These are phyloP conservation scores for Mastigamoeba balamuthi DNA, from an alignment of 78 protist genomes.

Conservation along the genomic window DNA sequence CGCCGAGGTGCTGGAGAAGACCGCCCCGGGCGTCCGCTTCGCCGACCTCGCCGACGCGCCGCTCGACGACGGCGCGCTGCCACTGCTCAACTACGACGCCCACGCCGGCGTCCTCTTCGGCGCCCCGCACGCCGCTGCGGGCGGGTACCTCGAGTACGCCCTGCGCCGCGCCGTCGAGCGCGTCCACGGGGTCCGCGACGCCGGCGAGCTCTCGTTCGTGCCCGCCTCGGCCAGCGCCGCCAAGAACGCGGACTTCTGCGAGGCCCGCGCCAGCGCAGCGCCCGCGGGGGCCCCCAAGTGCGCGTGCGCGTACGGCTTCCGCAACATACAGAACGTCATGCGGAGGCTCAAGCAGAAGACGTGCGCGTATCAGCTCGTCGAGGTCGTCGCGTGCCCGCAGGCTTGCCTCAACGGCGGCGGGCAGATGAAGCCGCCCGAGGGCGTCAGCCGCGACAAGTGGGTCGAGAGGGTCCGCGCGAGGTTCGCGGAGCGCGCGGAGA, in stretches of 20 bases:
- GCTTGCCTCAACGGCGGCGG: too few relatives aligned
- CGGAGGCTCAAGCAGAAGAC: constrained; percentile 16
- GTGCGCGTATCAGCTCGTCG: constrained; percentile 45
- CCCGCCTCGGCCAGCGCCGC: too few relatives aligned
- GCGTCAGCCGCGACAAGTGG: too few relatives aligned
- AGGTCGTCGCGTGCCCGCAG: constrained; percentile 92
- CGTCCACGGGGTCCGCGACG: too few relatives aligned
- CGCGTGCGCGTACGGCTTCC: constrained; percentile 67
- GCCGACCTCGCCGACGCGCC: background rate
- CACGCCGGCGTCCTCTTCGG: background rate
- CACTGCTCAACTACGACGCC: background rate
- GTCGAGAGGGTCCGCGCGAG: too few relatives aligned
- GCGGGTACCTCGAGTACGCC: constrained; percentile 39
- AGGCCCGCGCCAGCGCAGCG: too few relatives aligned
- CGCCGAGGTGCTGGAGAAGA: constrained; percentile 5
- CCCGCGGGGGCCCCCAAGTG: too few relatives aligned
- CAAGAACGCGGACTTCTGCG: too few relatives aligned
- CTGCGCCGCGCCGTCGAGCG: constrained; percentile 31
- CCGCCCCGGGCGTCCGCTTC: background rate
- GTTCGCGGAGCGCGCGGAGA: too few relatives aligned
- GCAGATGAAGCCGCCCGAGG: too few relatives aligned
- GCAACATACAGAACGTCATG: constrained; percentile 75
- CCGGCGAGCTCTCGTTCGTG: too few relatives aligned
- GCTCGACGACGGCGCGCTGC: background rate
- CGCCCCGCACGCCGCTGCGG: constrained; percentile 18